Evolutionary conservation across 2,329 filamentous ascomycete genomes (phyloP).

Genomic region (Penicillium sp.): DNA sequence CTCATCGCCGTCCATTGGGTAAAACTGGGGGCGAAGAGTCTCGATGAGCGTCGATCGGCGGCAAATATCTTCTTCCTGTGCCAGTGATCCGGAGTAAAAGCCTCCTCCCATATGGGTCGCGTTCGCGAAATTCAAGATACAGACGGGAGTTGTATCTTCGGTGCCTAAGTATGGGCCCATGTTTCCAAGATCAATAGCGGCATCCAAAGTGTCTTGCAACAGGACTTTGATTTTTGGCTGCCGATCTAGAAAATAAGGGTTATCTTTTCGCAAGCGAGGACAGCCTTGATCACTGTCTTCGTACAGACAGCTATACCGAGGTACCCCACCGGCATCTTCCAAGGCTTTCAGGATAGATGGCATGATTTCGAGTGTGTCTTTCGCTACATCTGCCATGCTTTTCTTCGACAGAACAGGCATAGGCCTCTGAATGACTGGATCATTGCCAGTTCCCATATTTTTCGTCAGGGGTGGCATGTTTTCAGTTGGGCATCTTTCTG

Average conservation of each 20-base stretch:
- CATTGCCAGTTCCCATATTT: neutral
- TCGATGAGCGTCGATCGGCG: conserved; percentile 58
- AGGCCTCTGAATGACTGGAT: neutral
- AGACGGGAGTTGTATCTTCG: conserved; percentile 50
- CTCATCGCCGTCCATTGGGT: conserved; percentile 57
- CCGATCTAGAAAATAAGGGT: conserved; percentile 38
- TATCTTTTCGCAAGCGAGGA: neutral
- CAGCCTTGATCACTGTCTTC: neutral
- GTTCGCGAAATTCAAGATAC: conserved; percentile 70
- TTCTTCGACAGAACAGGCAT: neutral
- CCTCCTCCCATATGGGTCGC: conserved; percentile 63
- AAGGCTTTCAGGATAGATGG: neutral
- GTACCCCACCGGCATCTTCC: neutral
- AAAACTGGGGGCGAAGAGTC: conserved; percentile 51
- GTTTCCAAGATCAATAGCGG: conserved; percentile 51
- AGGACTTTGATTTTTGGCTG: conserved; percentile 54
- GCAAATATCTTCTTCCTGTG: conserved; percentile 72
- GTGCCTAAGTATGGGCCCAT: conserved; percentile 23
- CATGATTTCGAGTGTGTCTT: neutral
- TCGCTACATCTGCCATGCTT: neutral
- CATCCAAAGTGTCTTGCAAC: conserved; percentile 63
- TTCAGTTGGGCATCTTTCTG: too few relatives aligned
- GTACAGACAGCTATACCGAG: neutral
- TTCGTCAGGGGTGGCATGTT: too few relatives aligned
- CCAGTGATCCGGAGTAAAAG: conserved; percentile 64